These are phyloP conservation scores for Zizania latifolia DNA, from an alignment of 176 grass and related monocot genomes.

Conservation along the genomic window DNA sequence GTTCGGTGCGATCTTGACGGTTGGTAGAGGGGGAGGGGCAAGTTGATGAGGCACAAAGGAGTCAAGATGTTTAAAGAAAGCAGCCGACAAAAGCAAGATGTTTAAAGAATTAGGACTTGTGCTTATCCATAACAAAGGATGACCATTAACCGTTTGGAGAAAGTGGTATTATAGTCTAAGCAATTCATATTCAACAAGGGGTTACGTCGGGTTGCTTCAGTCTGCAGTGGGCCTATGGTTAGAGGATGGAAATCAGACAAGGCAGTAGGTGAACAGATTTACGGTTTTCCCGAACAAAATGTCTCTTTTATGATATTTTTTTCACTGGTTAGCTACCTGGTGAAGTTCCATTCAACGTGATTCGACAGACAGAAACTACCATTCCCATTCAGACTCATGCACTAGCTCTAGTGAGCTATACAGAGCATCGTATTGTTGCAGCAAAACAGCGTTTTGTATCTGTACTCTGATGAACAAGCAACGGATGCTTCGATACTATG, in stretches of 20 bases:
- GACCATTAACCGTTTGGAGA: neutral
- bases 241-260: too few species aligned
- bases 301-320: too few species aligned
- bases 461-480: too few species aligned
- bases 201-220: too few species aligned
- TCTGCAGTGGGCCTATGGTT: too few species aligned
- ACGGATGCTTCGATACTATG: neutral
- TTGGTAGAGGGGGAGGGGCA: conserved; percentile 3
- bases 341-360: too few species aligned
- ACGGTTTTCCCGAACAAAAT: too few species aligned
- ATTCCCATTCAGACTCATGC: neutral
- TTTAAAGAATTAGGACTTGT: conserved; percentile 5
- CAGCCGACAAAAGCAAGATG: neutral
- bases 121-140: conserved; percentile 21
- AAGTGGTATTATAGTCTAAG: too few species aligned
- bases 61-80: neutral
- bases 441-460: neutral
- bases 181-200: too few species aligned
- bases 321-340: too few species aligned
- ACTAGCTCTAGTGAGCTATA: neutral
- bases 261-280: too few species aligned
- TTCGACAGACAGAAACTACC: neutral
- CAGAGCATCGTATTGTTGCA: neutral
- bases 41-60: neutral
- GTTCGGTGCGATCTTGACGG: neutral